Evolutionary conservation across 2,329 filamentous ascomycete species (phyloP).

Genomic region (Scytalidium lignicola): DNA sequence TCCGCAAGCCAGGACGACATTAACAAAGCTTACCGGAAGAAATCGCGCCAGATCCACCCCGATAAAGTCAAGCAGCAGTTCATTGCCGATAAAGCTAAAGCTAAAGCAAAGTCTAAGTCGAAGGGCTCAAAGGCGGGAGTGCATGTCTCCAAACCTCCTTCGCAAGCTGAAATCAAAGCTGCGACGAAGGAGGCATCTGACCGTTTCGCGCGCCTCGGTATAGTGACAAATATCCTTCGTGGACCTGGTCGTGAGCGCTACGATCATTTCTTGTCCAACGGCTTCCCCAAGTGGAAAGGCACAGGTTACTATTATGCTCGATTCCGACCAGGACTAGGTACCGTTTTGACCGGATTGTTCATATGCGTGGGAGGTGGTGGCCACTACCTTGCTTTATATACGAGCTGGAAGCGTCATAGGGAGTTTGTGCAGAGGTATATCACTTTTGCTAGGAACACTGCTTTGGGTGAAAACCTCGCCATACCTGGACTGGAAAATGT

Average conservation of each 20-base stretch:
- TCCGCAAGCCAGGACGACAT: constrained; percentile 80
- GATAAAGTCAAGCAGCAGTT: constrained; percentile 92
- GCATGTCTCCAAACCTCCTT: constrained; percentile 65
- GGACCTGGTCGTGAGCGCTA: constrained; percentile 80
- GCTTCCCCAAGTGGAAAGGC: constrained; percentile 94
- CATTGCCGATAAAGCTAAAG: constrained; percentile 57
- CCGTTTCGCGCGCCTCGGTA: constrained; percentile 75
- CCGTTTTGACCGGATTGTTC: constrained; percentile 77
- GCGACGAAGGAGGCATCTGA: constrained; percentile 78
- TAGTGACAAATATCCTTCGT: constrained; percentile 81
- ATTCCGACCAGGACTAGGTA: constrained; percentile 84
- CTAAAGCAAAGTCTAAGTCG: constrained; percentile 45
- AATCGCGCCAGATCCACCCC: constrained; percentile 76
- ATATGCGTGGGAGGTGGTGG: constrained; percentile 75
- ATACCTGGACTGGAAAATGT: constrained; percentile 59
- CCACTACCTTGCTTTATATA: constrained; percentile 80
- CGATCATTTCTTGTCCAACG: constrained; percentile 88
- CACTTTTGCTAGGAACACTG: constrained; percentile 77
- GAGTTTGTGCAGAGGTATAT: constrained; percentile 93
- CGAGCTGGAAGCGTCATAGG: constrained; percentile 83
- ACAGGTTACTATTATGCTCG: constrained; percentile 98
- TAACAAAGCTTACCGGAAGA: constrained; percentile 90
- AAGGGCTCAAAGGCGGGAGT: constrained; percentile 54
- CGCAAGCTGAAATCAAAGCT: constrained; percentile 68
- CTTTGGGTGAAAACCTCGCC: constrained; percentile 79